phyloP scores from a whole-genome alignment of 176 grass and related monocot species.

The Tillandsia leiboldiana region DNA sequence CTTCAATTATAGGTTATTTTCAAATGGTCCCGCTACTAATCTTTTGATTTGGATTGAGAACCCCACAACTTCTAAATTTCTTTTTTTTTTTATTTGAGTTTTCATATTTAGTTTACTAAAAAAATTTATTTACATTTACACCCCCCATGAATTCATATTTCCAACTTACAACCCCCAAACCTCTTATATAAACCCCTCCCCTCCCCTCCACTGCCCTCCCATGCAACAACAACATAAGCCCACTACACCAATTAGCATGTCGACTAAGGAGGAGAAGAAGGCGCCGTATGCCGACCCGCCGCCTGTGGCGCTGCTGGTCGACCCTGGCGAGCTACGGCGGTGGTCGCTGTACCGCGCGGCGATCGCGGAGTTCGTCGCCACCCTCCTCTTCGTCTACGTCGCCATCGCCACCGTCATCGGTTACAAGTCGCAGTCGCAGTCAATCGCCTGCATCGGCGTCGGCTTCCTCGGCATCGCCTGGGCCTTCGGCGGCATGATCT shows the following conservation, averaged over 20 bases:
- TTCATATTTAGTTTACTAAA: no score
- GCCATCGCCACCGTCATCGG: constrained; percentile 80
- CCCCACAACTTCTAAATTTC: no score
- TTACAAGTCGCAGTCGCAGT: constrained; percentile 41
- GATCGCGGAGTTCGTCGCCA: constrained; percentile 77
- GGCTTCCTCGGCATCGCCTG: constrained; percentile 71
- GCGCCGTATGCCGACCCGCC: constrained; percentile 46
- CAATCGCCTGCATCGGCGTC: constrained; percentile 34
- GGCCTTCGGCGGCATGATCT: constrained; percentile 83
- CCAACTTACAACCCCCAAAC: neutral
- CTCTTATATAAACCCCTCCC: neutral
- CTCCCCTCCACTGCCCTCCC: constrained; percentile 1
- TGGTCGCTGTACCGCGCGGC: constrained; percentile 75
- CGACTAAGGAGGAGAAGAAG: constrained; percentile 28
- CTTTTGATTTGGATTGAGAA: no score
- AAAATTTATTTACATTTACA: neutral
- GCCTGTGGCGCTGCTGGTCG: constrained; percentile 33
- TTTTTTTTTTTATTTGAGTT: no score
- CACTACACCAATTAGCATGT: neutral
- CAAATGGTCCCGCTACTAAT: no score
- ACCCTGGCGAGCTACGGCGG: constrained; percentile 36
- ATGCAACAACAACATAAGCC: neutral
- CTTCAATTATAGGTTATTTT: no score
- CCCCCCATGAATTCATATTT: neutral
- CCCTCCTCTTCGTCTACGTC: constrained; percentile 85